These are phyloP conservation scores for Scedosporium apiospermum DNA, from an alignment of 2,329 filamentous ascomycete species.

Conservation along the genomic window DNA sequence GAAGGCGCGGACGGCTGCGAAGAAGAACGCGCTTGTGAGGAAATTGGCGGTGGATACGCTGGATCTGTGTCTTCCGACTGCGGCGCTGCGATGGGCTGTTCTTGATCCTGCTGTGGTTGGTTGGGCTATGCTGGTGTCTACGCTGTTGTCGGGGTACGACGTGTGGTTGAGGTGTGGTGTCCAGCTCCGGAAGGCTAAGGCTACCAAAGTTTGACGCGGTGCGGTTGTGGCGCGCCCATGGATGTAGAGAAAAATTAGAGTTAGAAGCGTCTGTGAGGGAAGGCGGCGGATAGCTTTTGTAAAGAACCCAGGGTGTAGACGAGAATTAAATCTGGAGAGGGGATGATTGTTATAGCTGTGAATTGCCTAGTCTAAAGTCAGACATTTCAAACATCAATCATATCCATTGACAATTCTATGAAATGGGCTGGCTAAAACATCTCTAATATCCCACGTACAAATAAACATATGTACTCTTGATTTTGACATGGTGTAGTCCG, in stretches of 20 bases:
- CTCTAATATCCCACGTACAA: no score
- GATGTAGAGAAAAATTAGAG: background rate
- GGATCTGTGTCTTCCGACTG: conserved; percentile 54
- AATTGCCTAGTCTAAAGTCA: no score
- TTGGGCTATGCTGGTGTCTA: conserved; percentile 50
- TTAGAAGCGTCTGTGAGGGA: background rate
- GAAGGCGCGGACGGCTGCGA: conserved; percentile 22
- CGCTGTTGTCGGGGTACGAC: conserved; percentile 48
- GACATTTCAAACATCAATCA: no score
- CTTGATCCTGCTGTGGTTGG: conserved; percentile 43
- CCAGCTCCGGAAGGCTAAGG: background rate
- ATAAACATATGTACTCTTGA: no score
- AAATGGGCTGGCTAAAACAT: no score
- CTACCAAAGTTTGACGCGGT: background rate
- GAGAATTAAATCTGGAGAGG: no score
- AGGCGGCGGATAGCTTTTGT: background rate
- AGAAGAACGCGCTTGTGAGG: conserved; percentile 16
- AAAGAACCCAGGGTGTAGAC: no score
- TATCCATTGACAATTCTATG: no score
- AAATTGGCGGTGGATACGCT: conserved; percentile 36
- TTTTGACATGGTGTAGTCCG: no score
- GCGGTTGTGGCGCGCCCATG: background rate
- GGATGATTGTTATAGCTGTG: no score
- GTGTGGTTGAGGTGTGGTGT: conserved; percentile 41
- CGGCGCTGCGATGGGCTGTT: conserved; percentile 50